phyloP scores from a whole-genome alignment of 2,329 filamentous ascomycete genomes.

The Amylocarpus encephaloides region DNA sequence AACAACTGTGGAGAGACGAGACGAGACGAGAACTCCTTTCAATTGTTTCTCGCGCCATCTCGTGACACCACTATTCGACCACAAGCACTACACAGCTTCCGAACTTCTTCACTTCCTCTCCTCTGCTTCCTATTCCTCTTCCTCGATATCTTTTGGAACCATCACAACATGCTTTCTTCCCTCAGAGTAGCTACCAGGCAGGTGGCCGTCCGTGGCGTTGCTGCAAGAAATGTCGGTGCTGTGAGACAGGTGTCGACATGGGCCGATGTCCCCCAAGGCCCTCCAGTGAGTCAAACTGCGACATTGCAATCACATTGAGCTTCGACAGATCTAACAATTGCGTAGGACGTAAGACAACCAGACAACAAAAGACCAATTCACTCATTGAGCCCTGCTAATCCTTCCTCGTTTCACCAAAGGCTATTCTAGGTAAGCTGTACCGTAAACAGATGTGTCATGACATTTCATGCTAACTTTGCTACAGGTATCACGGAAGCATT shows the following conservation, averaged over 20 bases:
- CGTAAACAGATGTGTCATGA: constrained; percentile 18
- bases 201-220: constrained; percentile 29
- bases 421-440: constrained; percentile 62
- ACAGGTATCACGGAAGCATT: constrained; percentile 92
- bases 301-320: constrained; percentile 4
- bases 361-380: too few species aligned
- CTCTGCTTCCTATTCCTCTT: not conserved
- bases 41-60: not conserved
- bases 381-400: constrained; percentile 25
- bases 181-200: constrained; percentile 48
- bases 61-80: not conserved
- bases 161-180: constrained; percentile 48
- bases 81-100: not conserved
- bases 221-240: constrained; percentile 22
- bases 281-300: constrained; percentile 64
- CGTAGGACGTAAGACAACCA: constrained; percentile 32
- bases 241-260: constrained; percentile 59
- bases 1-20: too few species aligned
- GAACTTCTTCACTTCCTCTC: too few species aligned
- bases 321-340: constrained; percentile 15
- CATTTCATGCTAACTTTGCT: constrained; percentile 26
- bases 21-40: too few species aligned
- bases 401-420: constrained; percentile 41
- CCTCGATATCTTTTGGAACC: not conserved
- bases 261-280: constrained; percentile 86